A percentile compares a stretch with the other conserved stretches of the same genome.
Conservation (phyloP, 139 green algal species). For the Monoraphidium neglectum region DNA sequence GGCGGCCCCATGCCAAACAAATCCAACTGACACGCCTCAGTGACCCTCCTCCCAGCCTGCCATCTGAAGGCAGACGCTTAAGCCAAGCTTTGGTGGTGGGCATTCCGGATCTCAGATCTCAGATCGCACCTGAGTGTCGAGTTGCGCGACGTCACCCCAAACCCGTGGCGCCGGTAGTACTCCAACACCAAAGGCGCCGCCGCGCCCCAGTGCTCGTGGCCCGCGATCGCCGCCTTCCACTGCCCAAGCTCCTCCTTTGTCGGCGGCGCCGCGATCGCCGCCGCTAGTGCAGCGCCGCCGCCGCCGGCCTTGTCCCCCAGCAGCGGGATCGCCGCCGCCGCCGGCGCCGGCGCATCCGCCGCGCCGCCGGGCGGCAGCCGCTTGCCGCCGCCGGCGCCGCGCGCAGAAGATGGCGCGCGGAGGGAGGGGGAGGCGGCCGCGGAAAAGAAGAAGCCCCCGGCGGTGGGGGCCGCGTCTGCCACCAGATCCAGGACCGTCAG, state of each 20-base stretch:
- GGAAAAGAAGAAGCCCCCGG: conserved; percentile 42
- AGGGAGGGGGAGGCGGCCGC: background rate
- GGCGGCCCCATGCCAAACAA: too few species aligned
- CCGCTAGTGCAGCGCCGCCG: background rate
- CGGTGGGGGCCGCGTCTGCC: conserved; percentile 40
- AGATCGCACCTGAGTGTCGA: conserved; percentile 39
- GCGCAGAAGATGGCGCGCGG: conserved; percentile 11
- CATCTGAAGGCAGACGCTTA: too few species aligned
- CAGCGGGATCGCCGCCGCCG: conserved; percentile 15
- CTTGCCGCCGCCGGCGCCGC: conserved; percentile 10
- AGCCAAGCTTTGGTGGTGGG: too few species aligned
- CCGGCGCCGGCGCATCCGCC: background rate
- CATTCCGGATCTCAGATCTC: too few species aligned
- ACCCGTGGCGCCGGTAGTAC: conserved; percentile 58
- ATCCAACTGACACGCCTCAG: too few species aligned
- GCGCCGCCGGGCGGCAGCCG: conserved; percentile 4
- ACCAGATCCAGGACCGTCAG: conserved; percentile 42
- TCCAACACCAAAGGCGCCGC: conserved; percentile 41
- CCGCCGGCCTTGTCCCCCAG: background rate
- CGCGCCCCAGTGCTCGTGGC: conserved; percentile 41
- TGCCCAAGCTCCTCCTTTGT: conserved; percentile 26
- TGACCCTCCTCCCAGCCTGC: too few species aligned
- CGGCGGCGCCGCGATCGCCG: conserved; percentile 7
- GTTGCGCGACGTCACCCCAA: conserved; percentile 58
- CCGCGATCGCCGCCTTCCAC: conserved; percentile 44